Evolutionary conservation across 2,329 filamentous ascomycete genomes (phyloP).

Genomic region (Clonostachys sp.): DNA sequence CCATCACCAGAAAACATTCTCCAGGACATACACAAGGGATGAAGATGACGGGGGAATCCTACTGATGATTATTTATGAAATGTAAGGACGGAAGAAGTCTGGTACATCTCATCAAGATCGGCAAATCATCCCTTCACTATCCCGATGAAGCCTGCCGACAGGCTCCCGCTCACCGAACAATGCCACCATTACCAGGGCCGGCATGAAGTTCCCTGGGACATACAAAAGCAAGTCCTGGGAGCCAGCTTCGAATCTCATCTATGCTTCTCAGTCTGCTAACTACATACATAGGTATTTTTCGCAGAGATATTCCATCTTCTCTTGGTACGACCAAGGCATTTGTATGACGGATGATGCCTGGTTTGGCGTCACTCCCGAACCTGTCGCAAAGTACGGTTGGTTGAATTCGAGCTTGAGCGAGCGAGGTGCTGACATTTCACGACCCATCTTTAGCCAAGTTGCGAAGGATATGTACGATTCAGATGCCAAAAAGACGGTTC

Average conservation of each 20-base stretch:
- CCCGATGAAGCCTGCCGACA: constrained; percentile 33
- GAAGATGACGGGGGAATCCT: too few relatives aligned
- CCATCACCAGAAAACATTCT: too few relatives aligned
- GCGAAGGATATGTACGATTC: constrained; percentile 64
- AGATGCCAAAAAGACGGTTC: constrained; percentile 50
- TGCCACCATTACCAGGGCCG: constrained; percentile 72
- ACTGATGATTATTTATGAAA: too few relatives aligned
- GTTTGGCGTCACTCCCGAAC: constrained; percentile 96
- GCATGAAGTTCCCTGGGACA: constrained; percentile 72
- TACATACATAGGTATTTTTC: constrained; percentile 69
- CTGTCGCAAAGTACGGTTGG: constrained; percentile 68
- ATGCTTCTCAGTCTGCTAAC: background rate
- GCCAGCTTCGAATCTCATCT: background rate
- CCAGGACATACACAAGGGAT: too few relatives aligned
- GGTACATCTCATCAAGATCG: too few relatives aligned
- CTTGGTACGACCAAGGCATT: constrained; percentile 80
- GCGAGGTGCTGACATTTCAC: constrained; percentile 3
- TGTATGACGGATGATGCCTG: constrained; percentile 91
- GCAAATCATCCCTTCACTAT: constrained; percentile 4
- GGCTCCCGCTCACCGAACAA: constrained; percentile 50
- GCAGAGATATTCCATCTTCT: constrained; percentile 84
- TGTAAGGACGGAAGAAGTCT: too few relatives aligned
- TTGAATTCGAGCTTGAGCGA: background rate
- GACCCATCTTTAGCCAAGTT: constrained; percentile 54
- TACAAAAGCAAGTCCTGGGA: constrained; percentile 67